These are phyloP conservation scores for Quercus phellos DNA, from an alignment of 331 rosid genomes.

Conservation along the genomic window DNA sequence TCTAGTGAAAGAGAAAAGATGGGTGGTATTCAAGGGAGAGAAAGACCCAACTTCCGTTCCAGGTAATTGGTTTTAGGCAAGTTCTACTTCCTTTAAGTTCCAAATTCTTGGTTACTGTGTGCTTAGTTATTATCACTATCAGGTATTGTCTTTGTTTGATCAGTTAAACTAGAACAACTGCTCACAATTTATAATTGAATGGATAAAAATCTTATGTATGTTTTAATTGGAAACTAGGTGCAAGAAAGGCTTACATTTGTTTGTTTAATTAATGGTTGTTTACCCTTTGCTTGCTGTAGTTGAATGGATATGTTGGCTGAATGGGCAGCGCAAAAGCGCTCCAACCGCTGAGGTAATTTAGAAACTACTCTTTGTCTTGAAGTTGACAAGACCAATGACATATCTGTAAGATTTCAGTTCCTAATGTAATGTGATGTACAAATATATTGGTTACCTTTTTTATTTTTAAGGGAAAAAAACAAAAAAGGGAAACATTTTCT, in stretches of 20 bases:
- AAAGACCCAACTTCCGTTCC: slow-evolving; percentile 88
- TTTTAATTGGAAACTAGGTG: neutral
- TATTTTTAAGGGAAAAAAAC: neutral
- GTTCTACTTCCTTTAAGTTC: slow-evolving; percentile 11
- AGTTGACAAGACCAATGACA: neutral
- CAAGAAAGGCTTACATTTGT: slow-evolving; percentile 4
- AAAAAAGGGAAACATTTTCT: neutral
- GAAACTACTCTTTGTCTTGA: neutral
- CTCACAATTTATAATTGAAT: neutral
- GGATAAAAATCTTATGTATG: neutral
- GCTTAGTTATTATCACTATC: neutral
- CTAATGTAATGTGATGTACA: neutral
- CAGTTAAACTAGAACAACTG: neutral
- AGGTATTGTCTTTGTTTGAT: neutral
- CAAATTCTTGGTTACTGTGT: neutral
- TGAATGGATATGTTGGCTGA: slow-evolving; percentile 99
- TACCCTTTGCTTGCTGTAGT: slow-evolving; percentile 48
- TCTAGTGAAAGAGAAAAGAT: slow-evolving; percentile 92
- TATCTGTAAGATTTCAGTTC: neutral
- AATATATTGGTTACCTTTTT: neutral
- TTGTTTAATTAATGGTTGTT: slow-evolving; percentile 17
- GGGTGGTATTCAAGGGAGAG: slow-evolving; percentile 89
- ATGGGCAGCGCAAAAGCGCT: slow-evolving; percentile 93
- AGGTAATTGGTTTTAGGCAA: slow-evolving; percentile 41
- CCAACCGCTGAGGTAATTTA: slow-evolving; percentile 72